Base-by-base conservation (phyloP, 371 early-diverging fungal genomes). In the Entomophthora muscae region DNA sequence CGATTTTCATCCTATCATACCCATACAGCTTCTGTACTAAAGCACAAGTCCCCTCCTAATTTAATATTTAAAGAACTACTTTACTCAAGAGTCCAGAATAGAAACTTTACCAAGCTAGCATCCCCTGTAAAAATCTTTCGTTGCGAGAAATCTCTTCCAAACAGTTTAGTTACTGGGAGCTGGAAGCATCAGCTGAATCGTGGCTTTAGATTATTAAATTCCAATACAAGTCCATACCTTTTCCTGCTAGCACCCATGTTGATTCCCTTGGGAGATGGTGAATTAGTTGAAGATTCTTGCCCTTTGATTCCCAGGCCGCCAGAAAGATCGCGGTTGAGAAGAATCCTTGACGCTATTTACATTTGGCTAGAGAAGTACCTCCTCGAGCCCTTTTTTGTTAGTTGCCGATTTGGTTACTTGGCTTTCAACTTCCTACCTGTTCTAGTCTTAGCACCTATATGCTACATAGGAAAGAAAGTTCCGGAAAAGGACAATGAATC, bases 371-470 rank as follows among this genome's bases (percentile, higher is more conserved):
- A 63, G 13, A 70, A 71, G 0, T 80, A 76, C 63, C 52, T 85
- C 1, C 31, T 83, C 0, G 83, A 84, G 30, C 84, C 86, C 1
- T 52, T 80, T 3, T 33, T 78, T 57, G 78, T 81, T 0, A 61
- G 78, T 5, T 73, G 75, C 60, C 76, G 86, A 10, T 77, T 88
- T 42, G 68, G 74, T 1, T 77, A 82, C 62, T 75, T 88, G 22
- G 52, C 77, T 1, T 53, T 80, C 0, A 60, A 84, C 27, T 88
- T 89, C 70, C 59, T 77, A 21, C 91, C 91, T 0, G 75, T 89
- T 7, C 67, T 78, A 1, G 30, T 82, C 5, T 65, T 79, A 0
- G 68, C 72, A 3, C 89, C 89, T 0, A 67, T 69, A 0, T 69
- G 78, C 24, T 77, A 78, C 57, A 65, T 85, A 42, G 89, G 87